Percentiles rank a stretch among this genome's conserved stretches.
These are phyloP conservation scores for Vitis rotundifolia DNA, from an alignment of 164 flowering plant genomes.

Conservation along the genomic window DNA sequence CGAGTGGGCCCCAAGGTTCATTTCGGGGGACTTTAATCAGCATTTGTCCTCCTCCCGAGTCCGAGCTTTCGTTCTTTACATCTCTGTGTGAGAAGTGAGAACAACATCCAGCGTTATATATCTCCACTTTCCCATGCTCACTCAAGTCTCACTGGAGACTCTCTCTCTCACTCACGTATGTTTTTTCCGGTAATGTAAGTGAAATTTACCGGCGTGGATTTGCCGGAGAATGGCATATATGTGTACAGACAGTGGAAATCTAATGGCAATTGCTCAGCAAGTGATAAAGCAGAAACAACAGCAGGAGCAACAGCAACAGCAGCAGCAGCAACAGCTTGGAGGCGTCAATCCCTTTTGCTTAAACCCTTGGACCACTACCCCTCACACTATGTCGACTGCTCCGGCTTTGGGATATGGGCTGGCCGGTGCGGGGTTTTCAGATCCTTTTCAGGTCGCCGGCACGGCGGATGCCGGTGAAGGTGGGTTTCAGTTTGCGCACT, in stretches of 20 bases:
- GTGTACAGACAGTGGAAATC: constrained; percentile 94
- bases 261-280: constrained; percentile 98
- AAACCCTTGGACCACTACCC: constrained; percentile 42
- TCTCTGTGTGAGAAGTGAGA: constrained; percentile 2
- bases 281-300: constrained; percentile 86
- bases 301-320: constrained; percentile 72
- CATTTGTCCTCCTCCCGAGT: constrained; percentile 5
- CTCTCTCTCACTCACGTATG: neutral
- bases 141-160: neutral
- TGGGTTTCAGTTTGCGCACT: constrained; percentile 45
- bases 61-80: constrained; percentile 5
- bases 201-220: constrained; percentile 20
- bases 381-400: constrained; percentile 14
- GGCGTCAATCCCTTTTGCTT: constrained; percentile 31
- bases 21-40: constrained; percentile 15
- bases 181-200: constrained; percentile 16
- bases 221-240: constrained; percentile 79
- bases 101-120: neutral
- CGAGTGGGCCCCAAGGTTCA: constrained; percentile 9
- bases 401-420: constrained; percentile 36
- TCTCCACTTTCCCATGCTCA: constrained; percentile 16
- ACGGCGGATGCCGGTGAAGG: constrained; percentile 36
- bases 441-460: constrained; percentile 46
- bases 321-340: constrained; percentile 29
- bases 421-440: constrained; percentile 44